These are phyloP conservation scores for Colletotrichum melonis DNA, from an alignment of 2,329 filamentous ascomycete genomes.

Conservation along the genomic window DNA sequence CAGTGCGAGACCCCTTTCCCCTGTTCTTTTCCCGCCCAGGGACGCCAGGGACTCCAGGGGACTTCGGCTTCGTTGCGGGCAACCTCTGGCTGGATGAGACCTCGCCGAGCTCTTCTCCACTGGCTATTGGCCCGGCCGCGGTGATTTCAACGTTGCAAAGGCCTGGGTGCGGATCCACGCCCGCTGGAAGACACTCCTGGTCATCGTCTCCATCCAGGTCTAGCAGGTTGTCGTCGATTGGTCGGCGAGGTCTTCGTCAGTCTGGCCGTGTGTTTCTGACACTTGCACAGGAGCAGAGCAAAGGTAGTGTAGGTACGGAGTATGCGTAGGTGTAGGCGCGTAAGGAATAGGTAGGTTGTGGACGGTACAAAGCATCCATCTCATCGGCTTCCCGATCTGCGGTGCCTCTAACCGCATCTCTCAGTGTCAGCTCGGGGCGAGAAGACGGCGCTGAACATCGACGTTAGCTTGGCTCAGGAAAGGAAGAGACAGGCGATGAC, in stretches of 20 bases:
- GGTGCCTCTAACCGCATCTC: background rate
- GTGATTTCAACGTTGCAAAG: conserved; percentile 33
- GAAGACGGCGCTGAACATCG: background rate
- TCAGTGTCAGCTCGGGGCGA: background rate
- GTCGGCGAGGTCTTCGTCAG: background rate
- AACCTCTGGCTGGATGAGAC: conserved; percentile 1
- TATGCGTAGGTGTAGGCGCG: too few species aligned
- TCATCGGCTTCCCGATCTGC: background rate
- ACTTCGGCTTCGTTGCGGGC: background rate
- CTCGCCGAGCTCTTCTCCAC: conserved; percentile 15
- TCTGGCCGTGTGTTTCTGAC: background rate
- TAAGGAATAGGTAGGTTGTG: background rate
- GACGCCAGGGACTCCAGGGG: background rate
- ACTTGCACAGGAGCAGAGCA: background rate
- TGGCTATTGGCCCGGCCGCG: conserved; percentile 18
- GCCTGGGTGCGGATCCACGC: conserved; percentile 24
- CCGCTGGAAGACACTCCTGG: conserved; percentile 4
- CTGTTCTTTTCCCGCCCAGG: conserved; percentile 1
- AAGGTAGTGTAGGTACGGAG: background rate
- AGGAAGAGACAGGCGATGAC: conserved; percentile 1
- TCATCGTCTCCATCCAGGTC: background rate
- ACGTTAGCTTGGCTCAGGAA: background rate
- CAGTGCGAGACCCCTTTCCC: conserved; percentile 5
- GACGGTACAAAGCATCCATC: background rate
- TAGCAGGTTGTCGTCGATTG: background rate